These are phyloP conservation scores for Phyllosticta citribraziliensis DNA, from an alignment of 2,329 filamentous ascomycete species.

Conservation along the genomic window DNA sequence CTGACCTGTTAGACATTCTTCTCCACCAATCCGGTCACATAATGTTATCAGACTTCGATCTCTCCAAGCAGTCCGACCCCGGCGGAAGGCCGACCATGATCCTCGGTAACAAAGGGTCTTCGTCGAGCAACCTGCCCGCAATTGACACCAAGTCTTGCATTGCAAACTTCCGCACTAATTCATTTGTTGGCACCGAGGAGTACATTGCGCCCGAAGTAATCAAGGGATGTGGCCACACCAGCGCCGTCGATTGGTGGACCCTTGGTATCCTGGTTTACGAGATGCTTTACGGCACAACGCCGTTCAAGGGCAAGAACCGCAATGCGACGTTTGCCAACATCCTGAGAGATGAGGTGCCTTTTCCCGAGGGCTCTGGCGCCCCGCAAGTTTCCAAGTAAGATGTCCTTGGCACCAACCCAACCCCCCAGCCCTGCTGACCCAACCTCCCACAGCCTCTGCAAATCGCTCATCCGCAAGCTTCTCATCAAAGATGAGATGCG, in stretches of 20 bases:
- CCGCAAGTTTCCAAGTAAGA: conserved; percentile 88
- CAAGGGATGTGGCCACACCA: conserved; percentile 96
- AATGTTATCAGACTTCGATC: conserved; percentile 97
- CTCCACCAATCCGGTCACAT: conserved; percentile 99
- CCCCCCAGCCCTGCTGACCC: not conserved
- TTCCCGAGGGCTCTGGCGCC: conserved; percentile 76
- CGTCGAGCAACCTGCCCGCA: conserved; percentile 78
- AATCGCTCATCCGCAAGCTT: conserved; percentile 89
- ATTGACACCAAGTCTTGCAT: conserved; percentile 99
- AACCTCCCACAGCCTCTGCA: conserved; percentile 61
- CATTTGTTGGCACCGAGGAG: conserved; percentile 96
- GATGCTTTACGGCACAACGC: conserved; percentile 97
- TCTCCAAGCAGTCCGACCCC: conserved; percentile 94
- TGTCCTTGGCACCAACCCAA: not conserved
- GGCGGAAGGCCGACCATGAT: conserved; percentile 98
- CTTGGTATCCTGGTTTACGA: conserved; percentile 95
- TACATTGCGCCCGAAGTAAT: conserved; percentile 99
- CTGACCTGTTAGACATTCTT: conserved; percentile 66
- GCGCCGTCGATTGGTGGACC: conserved; percentile 99
- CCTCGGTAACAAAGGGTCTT: conserved; percentile 68
- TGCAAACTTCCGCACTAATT: conserved; percentile 95
- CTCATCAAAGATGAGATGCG: conserved; percentile 97
- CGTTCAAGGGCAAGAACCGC: conserved; percentile 98
- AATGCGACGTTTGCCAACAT: conserved; percentile 99
- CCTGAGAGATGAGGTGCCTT: conserved; percentile 85